These are phyloP conservation scores for Albophoma yamanashiensis DNA, from an alignment of 2,329 filamentous ascomycete species.

Conservation along the genomic window DNA sequence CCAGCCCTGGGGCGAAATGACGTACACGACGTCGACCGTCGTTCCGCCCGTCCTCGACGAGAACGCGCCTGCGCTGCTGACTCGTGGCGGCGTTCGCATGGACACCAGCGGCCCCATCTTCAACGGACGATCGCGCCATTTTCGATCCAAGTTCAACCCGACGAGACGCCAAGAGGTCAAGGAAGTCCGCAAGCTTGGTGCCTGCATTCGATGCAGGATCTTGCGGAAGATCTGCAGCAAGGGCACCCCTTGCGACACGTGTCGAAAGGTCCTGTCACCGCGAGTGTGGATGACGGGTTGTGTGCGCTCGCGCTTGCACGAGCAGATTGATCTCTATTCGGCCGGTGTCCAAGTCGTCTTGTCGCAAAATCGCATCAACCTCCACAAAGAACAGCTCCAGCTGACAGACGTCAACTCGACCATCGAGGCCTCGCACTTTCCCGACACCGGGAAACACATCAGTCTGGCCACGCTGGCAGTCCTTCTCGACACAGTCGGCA, in stretches of 20 bases:
- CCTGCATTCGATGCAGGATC: slow-evolving; percentile 56
- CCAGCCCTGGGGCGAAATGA: slow-evolving; percentile 45
- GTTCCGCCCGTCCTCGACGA: slow-evolving; percentile 18
- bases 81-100: slow-evolving; percentile 42
- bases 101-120: slow-evolving; percentile 30
- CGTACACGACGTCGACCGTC: slow-evolving; percentile 29
- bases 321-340: slow-evolving; percentile 52
- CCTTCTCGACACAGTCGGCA: slow-evolving; percentile 22
- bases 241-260: slow-evolving; percentile 52
- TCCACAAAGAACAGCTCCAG: slow-evolving; percentile 37
- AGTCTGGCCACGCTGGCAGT: slow-evolving; percentile 23
- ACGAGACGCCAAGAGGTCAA: slow-evolving; percentile 53
- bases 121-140: slow-evolving; percentile 40
- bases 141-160: slow-evolving; percentile 46
- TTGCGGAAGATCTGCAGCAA: slow-evolving; percentile 57
- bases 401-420: slow-evolving; percentile 37
- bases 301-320: slow-evolving; percentile 49
- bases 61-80: slow-evolving; percentile 20
- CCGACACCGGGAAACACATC: slow-evolving; percentile 34
- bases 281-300: slow-evolving; percentile 57
- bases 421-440: slow-evolving; percentile 51
- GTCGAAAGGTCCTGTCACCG: slow-evolving; percentile 50
- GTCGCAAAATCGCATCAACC: slow-evolving; percentile 47
- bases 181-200: slow-evolving; percentile 52
- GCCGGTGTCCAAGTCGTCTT: slow-evolving; percentile 53